Conservation (phyloP, 331 rosid species). For the Prunus yedoensis region DNA sequence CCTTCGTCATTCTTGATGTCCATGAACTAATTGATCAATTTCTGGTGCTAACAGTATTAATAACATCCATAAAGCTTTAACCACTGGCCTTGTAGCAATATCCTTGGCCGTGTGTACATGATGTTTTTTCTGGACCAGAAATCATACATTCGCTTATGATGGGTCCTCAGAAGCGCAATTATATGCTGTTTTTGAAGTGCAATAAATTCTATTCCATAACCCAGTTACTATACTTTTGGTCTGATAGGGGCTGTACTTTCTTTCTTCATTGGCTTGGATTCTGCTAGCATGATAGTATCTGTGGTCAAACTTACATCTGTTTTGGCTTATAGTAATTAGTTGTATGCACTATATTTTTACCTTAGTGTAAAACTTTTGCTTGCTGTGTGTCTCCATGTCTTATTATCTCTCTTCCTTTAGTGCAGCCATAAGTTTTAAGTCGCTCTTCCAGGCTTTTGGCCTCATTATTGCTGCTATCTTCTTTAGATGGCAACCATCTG, state of each 20-base stretch:
- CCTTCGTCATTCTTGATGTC: background rate
- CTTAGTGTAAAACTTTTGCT: background rate
- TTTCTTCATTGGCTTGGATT: background rate
- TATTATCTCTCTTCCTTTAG: background rate
- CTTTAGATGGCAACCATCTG: background rate
- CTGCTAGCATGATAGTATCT: background rate
- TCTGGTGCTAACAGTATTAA: background rate
- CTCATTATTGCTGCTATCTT: background rate
- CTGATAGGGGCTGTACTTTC: background rate
- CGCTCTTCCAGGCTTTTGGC: background rate
- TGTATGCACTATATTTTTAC: background rate
- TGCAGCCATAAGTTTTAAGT: background rate
- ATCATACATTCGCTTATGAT: background rate
- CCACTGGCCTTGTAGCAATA: background rate
- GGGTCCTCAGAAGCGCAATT: conserved; percentile 1
- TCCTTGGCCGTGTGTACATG: background rate
- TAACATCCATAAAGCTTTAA: background rate
- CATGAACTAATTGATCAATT: background rate
- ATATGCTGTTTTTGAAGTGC: background rate
- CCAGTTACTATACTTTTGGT: background rate
- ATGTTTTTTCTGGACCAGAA: background rate
- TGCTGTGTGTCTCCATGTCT: background rate
- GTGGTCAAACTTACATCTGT: background rate
- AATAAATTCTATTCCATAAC: background rate
- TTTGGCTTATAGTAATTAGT: background rate